Conservation (phyloP, 202 grass and related monocot genomes). For the Dendrocalamus latiflorus region DNA sequence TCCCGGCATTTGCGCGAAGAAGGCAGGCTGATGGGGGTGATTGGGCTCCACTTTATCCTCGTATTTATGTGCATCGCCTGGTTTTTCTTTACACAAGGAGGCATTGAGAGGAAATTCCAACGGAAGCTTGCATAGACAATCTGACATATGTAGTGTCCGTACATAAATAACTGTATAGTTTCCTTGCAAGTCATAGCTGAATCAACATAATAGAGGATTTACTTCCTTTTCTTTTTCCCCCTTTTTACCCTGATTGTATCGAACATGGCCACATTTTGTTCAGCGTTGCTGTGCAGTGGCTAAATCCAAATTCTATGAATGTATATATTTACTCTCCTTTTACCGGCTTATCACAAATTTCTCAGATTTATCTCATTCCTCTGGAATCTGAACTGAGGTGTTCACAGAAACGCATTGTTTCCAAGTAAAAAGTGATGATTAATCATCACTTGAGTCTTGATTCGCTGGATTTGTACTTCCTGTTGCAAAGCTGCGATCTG, state of each 20-base stretch:
- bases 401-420: neutral
- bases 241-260: conserved; percentile 23
- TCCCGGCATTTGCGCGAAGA: neutral
- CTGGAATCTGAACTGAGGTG: neutral
- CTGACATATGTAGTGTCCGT: conserved; percentile 30
- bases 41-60: neutral
- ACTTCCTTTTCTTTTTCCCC: neutral
- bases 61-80: neutral
- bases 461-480: neutral
- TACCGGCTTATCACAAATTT: neutral
- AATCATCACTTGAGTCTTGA: neutral
- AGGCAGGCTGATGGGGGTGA: neutral
- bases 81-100: neutral
- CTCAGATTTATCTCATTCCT: neutral
- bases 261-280: conserved; percentile 45
- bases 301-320: conserved; percentile 27
- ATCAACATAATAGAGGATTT: conserved; percentile 5
- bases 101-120: neutral
- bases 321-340: conserved; percentile 17
- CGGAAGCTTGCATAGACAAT: conserved; percentile 32
- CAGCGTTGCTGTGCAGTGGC: conserved; percentile 32
- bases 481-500: neutral
- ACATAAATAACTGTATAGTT: conserved; percentile 41
- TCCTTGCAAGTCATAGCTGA: neutral
- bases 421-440: neutral